Evolutionary conservation across 495 filamentous ascomycete species (phyloP), one percentile per base, ranked within the genome.

Genomic region (Xylaria longipes): DNA sequence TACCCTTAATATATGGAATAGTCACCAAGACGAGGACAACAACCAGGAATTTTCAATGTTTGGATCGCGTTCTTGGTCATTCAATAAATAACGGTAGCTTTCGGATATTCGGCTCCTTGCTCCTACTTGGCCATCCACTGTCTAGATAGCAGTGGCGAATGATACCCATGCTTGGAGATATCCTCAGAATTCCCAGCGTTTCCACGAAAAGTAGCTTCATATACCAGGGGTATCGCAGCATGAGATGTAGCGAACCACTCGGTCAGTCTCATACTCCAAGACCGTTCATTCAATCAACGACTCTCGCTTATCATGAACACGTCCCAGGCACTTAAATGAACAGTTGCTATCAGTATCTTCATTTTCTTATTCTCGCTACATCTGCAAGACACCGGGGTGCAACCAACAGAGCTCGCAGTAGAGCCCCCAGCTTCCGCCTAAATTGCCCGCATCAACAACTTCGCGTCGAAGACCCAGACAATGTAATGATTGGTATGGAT

Each of bases 401-500:
- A 5, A 22, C 31, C 43, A 66, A 14, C 45, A 45, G n/a, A 65
- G 45, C 15, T 22, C 9, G 5, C 15, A 52, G 14, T 54, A 5
- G 15, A 25, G 48, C 48, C n/a, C 22, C 65, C 14, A 20, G 48
- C 48, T 33, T 33, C 52, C 71, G 71, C 71, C 71, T 72, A 72
- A 72, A 72, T 72, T 33, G 29, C 29, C 50, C 50, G 43, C 62
- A 57, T 66, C 52, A 20, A 50, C 22, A 29, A 60, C 22, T 33
- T 58, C 62, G 35, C 37, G 9, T 52, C 22, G 37, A 37, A 27
- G 20, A 20, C 31, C 17, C 20, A 33, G 22, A 41, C 17, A 29
- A 56, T 31, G 35, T 17, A 31, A 12, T 37, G 65, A 72, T 72
- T 72, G 71, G 65, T 46, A 72, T 31, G 43, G 52, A 33, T 68